A percentile compares a stretch with the other conserved stretches of the same genome.
Conservation (phyloP, 495 filamentous ascomycete genomes). For the Podospora australis region DNA sequence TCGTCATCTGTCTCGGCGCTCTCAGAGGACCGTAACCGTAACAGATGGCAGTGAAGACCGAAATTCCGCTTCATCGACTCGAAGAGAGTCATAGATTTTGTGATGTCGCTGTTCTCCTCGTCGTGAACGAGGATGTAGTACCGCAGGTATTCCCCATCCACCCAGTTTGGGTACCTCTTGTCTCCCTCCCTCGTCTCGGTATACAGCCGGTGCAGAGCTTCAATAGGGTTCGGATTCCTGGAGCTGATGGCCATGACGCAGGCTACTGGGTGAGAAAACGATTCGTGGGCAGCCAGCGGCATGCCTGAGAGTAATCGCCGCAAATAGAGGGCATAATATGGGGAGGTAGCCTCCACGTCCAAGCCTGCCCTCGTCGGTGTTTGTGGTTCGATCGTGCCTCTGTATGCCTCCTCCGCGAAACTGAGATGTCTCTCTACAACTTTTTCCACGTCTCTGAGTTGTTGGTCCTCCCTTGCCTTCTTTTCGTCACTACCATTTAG, state of each 20-base stretch:
- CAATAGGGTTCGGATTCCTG: conserved; percentile 69
- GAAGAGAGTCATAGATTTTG: conserved; percentile 78
- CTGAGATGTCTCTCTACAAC: conserved; percentile 48
- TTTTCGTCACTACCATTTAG: conserved; percentile 21
- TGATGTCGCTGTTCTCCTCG: conserved; percentile 87
- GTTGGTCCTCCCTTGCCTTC: not conserved
- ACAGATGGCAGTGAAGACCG: conserved; percentile 87
- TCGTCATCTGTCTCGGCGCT: conserved; percentile 92
- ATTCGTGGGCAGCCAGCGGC: conserved; percentile 75
- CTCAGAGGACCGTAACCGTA: conserved; percentile 74
- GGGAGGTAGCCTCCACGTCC: conserved; percentile 41
- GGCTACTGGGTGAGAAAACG: conserved; percentile 91
- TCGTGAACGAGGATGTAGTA: conserved; percentile 98
- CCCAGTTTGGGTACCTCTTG: conserved; percentile 66
- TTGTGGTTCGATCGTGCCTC: conserved; percentile 24
- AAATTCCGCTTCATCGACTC: conserved; percentile 98
- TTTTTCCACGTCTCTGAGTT: conserved; percentile 36
- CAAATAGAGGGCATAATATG: conserved; percentile 76
- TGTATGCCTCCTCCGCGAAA: conserved; percentile 45
- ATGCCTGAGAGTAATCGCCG: conserved; percentile 74
- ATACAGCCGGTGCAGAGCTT: conserved; percentile 77
- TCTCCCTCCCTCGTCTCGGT: conserved; percentile 63
- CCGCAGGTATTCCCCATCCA: conserved; percentile 80
- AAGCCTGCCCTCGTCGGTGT: conserved; percentile 32
- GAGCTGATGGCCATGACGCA: conserved; percentile 94